Base-by-base conservation (phyloP, 2,329 filamentous ascomycete genomes). In the Diaporthe sp. region DNA sequence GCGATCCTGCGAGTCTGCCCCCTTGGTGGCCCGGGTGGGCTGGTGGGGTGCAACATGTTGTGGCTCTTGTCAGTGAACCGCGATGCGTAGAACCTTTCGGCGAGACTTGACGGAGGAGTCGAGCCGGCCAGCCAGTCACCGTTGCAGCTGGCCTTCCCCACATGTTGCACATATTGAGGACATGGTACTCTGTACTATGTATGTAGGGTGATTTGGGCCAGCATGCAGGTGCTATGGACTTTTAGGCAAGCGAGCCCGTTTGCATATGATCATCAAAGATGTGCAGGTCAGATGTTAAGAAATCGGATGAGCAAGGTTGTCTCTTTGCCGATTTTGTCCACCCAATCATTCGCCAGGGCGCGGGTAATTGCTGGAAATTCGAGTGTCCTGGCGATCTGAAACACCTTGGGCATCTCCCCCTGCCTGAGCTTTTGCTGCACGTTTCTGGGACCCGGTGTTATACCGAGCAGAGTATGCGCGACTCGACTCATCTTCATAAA, bases 261-360 rank as follows among this genome's bases (percentile, higher is more conserved):
- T 62, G 74, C 67, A 75, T 73, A 72, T 75, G 61, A 59, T 69
- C 53, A 70, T 73, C 74, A 65, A 59, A 34, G 58, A 65, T 72
- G 77, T 79, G 78, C 79, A 79, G 69, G 77, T 78, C 77, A 79
- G 70, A 73, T 69, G 74, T 55, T 44, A 44, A 37, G 55, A 62
- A 31, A 44, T 53, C 51, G 39, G 71, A 61, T 62, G 49, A 53
- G 46, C 58, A 73, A 49, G 37, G 58, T 65, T 62, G 46, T 57
- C 59, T 57, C 37, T 53, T 44, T 55, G 58, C 71, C 70, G 49
- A 61, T 61, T 72, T 72, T 62, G 57, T 72, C 42, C 53, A 51
- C n/a, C 57, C 65, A 69, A 69, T 69, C 65, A 55, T 55, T 42
- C 49, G 49, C n/a, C 49, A 69, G 49, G 15, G 34, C 58, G 57